These are phyloP conservation scores for Breviolum minutum DNA, from an alignment of 73 alveolate genomes.

Conservation along the genomic window DNA sequence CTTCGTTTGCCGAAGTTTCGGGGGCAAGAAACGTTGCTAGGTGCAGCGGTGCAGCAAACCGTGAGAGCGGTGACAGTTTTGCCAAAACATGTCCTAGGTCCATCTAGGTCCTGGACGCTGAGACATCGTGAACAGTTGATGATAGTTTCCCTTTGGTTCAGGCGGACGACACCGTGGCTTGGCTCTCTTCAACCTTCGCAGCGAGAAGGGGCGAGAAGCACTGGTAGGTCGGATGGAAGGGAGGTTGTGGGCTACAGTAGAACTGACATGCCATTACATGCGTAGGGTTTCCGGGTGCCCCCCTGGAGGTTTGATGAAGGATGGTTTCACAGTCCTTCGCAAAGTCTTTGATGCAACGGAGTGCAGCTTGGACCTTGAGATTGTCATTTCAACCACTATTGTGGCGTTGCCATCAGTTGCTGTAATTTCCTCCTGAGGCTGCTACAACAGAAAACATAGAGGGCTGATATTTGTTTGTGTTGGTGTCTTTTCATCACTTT, in stretches of 20 bases:
- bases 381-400: background rate
- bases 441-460: background rate
- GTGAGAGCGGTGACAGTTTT: too few species aligned
- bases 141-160: background rate
- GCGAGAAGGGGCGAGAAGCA: conserved; percentile 50
- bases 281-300: background rate
- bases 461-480: background rate
- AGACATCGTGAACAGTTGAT: too few species aligned
- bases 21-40: conserved; percentile 25
- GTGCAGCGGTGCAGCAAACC: too few species aligned
- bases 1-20: background rate
- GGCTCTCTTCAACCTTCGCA: conserved; percentile 68
- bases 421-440: too few species aligned
- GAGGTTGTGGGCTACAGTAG: background rate
- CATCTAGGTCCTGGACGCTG: too few species aligned
- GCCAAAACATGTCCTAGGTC: too few species aligned
- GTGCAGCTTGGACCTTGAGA: conserved; percentile 19
- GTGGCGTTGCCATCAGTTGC: background rate
- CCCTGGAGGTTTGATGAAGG: conserved; percentile 59
- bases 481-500: background rate
- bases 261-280: background rate
- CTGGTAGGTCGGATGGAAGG: conserved; percentile 4
- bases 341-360: conserved; percentile 23
- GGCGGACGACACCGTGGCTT: conserved; percentile 72
- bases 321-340: conserved; percentile 58